Conservation (phyloP, 2,329 filamentous ascomycete genomes). For the Leptosphaerulina australis region DNA sequence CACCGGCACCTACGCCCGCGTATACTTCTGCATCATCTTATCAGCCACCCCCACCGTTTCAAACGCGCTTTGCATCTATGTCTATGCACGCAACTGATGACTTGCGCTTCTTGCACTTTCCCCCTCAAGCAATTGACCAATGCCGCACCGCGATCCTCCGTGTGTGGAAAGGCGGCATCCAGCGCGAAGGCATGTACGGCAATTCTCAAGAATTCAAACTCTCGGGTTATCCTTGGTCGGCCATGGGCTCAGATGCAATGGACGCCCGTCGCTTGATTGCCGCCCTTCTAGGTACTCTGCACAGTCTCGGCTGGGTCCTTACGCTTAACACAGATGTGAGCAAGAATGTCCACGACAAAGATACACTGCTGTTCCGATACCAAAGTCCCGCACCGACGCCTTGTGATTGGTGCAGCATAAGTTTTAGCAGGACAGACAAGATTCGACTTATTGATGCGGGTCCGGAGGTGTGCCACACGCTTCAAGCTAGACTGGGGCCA, state of each 20-base stretch:
- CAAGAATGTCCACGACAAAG: constrained; percentile 43
- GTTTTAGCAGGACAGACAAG: constrained; percentile 36
- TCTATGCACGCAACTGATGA: constrained; percentile 32
- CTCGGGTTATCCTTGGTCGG: constrained; percentile 46
- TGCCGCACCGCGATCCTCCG: constrained; percentile 33
- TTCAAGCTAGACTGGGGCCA: constrained; percentile 19
- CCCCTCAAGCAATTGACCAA: constrained; percentile 30
- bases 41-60: constrained; percentile 19
- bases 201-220: constrained; percentile 49
- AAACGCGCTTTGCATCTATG: constrained; percentile 33
- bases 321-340: constrained; percentile 46
- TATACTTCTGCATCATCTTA: constrained; percentile 19
- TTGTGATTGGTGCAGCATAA: constrained; percentile 49
- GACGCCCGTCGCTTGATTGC: constrained; percentile 42
- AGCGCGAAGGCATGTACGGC: constrained; percentile 40
- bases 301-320: constrained; percentile 48
- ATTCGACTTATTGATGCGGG: constrained; percentile 44
- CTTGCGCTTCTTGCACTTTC: constrained; percentile 48
- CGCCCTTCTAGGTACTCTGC: constrained; percentile 44
- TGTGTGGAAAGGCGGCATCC: constrained; percentile 42
- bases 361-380: constrained; percentile 49
- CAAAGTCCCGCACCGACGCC: constrained; percentile 43
- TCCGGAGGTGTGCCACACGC: constrained; percentile 13
- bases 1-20: constrained; percentile 11
- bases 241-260: constrained; percentile 34